phyloP scores from a whole-genome alignment of 352 stramenopile species.

The Pythium guiyangense region DNA sequence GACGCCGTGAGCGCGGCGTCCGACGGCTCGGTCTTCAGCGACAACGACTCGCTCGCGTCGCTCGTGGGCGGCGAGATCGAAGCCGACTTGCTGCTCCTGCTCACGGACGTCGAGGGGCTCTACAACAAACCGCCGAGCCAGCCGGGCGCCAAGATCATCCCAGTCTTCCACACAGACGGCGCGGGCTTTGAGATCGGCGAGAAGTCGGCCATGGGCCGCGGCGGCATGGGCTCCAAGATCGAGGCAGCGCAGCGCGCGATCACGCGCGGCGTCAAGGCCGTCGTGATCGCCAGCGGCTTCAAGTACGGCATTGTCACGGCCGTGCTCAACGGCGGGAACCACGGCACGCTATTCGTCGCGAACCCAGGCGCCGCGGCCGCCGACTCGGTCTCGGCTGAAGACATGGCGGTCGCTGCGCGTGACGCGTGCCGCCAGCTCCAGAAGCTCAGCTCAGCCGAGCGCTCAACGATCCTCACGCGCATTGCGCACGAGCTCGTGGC shows the following conservation, averaged over 20 bases:
- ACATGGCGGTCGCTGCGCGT: slow-evolving; percentile 82
- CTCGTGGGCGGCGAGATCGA: slow-evolving; percentile 88
- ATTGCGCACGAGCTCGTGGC: slow-evolving; percentile 86
- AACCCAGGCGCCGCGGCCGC: slow-evolving; percentile 42
- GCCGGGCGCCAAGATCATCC: slow-evolving; percentile 75
- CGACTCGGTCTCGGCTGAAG: slow-evolving; percentile 47
- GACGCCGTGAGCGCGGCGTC: slow-evolving; percentile 91
- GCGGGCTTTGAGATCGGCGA: slow-evolving; percentile 69
- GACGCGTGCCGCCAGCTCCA: slow-evolving; percentile 87
- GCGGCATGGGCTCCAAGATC: slow-evolving; percentile 96
- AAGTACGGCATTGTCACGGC: slow-evolving; percentile 91
- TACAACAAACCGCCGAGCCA: slow-evolving; percentile 88
- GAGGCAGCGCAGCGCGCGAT: slow-evolving; percentile 88
- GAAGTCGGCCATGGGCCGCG: slow-evolving; percentile 83
- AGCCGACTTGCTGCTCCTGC: slow-evolving; percentile 92
- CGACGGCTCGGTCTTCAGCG: slow-evolving; percentile 89
- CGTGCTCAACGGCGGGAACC: slow-evolving; percentile 79
- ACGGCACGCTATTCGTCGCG: slow-evolving; percentile 82
- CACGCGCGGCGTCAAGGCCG: slow-evolving; percentile 83
- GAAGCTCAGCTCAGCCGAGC: slow-evolving; percentile 80
- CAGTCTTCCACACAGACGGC: slow-evolving; percentile 56
- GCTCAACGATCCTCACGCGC: slow-evolving; percentile 84
- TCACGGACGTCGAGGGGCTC: slow-evolving; percentile 97
- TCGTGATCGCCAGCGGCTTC: slow-evolving; percentile 92
- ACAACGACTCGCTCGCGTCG: slow-evolving; percentile 94